Percentiles rank a stretch among this genome's conserved stretches.
These are phyloP conservation scores for Stachybotrys elegans DNA, from an alignment of 2,329 filamentous ascomycete species.

Conservation along the genomic window DNA sequence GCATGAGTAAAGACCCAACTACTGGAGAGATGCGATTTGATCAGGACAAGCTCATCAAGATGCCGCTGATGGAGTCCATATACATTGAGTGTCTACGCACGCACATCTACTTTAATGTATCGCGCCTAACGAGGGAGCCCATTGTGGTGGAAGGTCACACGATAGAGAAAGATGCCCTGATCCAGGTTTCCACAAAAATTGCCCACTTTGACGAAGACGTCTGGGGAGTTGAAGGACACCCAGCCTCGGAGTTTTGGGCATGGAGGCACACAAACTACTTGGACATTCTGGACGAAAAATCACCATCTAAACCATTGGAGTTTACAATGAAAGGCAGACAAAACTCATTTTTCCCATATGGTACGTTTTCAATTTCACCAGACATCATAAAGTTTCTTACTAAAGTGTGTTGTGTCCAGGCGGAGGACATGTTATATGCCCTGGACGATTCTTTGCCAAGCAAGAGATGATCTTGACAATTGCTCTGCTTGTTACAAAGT, in stretches of 20 bases:
- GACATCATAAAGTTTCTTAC: not conserved
- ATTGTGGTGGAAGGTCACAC: not conserved
- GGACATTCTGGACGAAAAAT: not conserved
- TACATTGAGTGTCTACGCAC: constrained; percentile 20
- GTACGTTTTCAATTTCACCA: not conserved
- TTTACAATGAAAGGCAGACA: not conserved
- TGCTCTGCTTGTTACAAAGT: not conserved
- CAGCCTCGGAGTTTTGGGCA: not conserved
- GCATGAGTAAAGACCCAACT: constrained; percentile 4
- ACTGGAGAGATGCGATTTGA: constrained; percentile 13
- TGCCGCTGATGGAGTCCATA: constrained; percentile 21
- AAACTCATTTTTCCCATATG: not conserved
- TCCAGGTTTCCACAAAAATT: not conserved
- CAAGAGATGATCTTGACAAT: not conserved
- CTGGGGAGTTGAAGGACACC: not conserved
- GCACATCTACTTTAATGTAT: constrained; percentile 17
- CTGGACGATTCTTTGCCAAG: not conserved
- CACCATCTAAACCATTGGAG: not conserved
- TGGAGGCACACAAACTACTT: not conserved
- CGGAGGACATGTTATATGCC: not conserved
- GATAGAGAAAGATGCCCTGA: not conserved
- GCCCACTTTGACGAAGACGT: not conserved
- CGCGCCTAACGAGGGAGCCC: constrained; percentile 10
- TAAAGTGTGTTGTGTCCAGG: not conserved
- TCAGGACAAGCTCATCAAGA: constrained; percentile 10